Evolutionary conservation across 345 rosid genomes (phyloP), one percentile per base, ranked within the genome.

Genomic region (Draba incana): DNA sequence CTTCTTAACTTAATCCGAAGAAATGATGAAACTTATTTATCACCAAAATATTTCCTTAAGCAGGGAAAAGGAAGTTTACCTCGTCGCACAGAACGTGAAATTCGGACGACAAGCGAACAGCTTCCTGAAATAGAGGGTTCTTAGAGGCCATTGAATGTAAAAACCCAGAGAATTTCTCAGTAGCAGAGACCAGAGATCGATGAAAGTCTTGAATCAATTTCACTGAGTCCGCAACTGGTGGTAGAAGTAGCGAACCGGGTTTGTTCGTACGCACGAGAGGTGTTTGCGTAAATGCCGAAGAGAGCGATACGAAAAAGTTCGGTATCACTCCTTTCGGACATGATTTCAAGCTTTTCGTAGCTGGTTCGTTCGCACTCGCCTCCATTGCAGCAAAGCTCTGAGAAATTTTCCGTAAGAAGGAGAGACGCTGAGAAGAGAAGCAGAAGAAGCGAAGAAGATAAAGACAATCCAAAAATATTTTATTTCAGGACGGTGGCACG

Each of bases 91-190:
- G 61, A 69, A 63, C 15, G 41, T 57, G 77, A 65, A 84, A 80
- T 49, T 80, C 80, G 13, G 85, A 72, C 33, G 85, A 81, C 30
- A 86, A 60, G 31, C 80, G 79, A 53, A 78, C 51, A 10, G 84
- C 44, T 48, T 77, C 84, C 52, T 78, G 77, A 60, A 83, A 51
- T 8, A 86, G 6, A 2, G 92, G 88, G 68, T 80, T 88, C 59
- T 48, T 77, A 42, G 83, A 80, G n/a, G 81, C 85, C 5, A 90
- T 38, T 0, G 69, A 63, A 45, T 79, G 77, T 24, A 86, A 44
- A 52, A 78, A 70, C 3, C 73, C 77, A 44, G 78, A 12, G 48
- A 78, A 76, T 41, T 79, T 72, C 35, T 81, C 81, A 45, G 85
- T 76, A 1, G 81, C 55, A 12, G 89, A 83, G 46, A 66, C 39